Conservation (phyloP, 257 asterid species). For the Osmanthus fragrans region DNA sequence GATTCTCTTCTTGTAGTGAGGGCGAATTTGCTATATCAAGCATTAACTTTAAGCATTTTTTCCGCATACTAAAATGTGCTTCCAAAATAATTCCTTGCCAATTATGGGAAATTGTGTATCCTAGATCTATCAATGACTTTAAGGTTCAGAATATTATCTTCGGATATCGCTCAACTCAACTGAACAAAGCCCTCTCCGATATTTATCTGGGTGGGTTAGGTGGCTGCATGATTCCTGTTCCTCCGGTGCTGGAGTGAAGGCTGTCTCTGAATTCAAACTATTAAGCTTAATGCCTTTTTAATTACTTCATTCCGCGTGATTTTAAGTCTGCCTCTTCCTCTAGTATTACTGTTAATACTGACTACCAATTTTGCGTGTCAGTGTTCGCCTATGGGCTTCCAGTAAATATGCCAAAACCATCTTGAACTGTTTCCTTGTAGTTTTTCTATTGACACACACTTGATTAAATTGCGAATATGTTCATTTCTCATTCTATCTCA, state of each 20-base stretch:
- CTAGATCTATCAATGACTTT: not conserved
- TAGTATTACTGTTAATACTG: not conserved
- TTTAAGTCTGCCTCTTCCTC: not conserved
- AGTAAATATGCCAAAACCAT: not conserved
- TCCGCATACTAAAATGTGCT: not conserved
- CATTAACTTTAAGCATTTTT: slow-evolving; percentile 2
- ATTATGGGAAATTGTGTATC: not conserved
- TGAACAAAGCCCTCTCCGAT: not conserved
- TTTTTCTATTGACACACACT: not conserved
- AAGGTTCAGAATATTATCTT: not conserved
- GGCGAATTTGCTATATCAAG: not conserved
- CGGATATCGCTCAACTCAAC: not conserved
- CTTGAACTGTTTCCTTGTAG: not conserved
- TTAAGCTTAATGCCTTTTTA: not conserved
- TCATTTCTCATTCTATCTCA: not conserved
- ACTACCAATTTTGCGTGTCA: not conserved
- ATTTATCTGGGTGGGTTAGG: not conserved
- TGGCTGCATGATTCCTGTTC: not conserved
- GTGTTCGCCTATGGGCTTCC: not conserved
- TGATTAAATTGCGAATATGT: not conserved
- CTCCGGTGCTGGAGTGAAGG: not conserved
- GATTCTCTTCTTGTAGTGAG: not conserved
- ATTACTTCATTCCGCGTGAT: not conserved
- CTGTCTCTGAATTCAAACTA: not conserved
- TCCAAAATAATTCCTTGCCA: not conserved